phyloP scores from a whole-genome alignment of 371 early-diverging fungal species.

The Rhizopus arrhizus region DNA sequence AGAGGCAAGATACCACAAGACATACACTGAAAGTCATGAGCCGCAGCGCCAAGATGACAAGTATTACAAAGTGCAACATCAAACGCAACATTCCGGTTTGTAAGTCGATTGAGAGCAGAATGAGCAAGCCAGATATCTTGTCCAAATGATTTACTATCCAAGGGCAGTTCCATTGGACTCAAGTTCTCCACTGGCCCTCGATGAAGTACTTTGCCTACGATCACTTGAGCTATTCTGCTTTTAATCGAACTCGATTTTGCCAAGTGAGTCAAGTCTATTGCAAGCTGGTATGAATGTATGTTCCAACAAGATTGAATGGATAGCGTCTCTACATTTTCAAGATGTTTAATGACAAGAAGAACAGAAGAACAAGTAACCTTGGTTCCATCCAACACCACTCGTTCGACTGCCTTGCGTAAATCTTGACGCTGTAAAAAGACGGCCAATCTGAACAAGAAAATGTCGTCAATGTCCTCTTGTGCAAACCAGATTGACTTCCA shows the following conservation, averaged over 20 bases:
- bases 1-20: constrained; percentile 25
- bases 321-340: constrained; percentile 18
- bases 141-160: constrained; percentile 27
- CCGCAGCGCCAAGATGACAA: constrained; percentile 26
- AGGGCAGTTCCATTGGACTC: not conserved
- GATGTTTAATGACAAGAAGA: constrained; percentile 15
- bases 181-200: constrained; percentile 9
- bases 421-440: constrained; percentile 12
- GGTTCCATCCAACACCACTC: constrained; percentile 12
- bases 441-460: constrained; percentile 13
- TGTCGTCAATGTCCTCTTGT: constrained; percentile 14
- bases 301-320: constrained; percentile 28
- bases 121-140: constrained; percentile 30
- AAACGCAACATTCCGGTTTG: constrained; percentile 16
- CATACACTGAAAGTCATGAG: constrained; percentile 15
- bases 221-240: constrained; percentile 13
- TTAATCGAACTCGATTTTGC: constrained; percentile 5
- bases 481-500: constrained; percentile 28
- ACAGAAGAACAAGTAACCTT: constrained; percentile 11
- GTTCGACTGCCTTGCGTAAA: constrained; percentile 12
- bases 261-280: constrained; percentile 13
- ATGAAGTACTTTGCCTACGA: constrained; percentile 21
- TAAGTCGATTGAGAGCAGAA: constrained; percentile 19
- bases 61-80: constrained; percentile 21
- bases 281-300: constrained; percentile 17